Evolutionary conservation across 345 rosid species (phyloP), one percentile per base, ranked within the genome.

Genomic region (Aegle marmelos): DNA sequence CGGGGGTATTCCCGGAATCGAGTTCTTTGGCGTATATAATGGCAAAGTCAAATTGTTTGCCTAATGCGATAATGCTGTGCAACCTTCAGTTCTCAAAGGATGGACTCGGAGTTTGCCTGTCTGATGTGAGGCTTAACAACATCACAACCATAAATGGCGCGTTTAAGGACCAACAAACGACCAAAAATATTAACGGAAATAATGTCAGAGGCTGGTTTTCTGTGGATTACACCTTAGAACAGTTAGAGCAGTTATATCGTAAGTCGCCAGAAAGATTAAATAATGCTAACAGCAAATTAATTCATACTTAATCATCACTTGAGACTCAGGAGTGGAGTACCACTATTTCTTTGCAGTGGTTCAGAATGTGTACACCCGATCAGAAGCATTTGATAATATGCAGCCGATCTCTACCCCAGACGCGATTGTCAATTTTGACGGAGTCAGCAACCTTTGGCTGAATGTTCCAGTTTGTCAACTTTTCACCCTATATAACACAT

Each of bases 1-100:
- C 98, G 0, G 97, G 99, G 67, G 68, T 91, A 16, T 90, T 91
- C 75, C 99, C 99, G 0, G 95, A 92, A 77, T 91, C 94, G 0
- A 85, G 90, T n/a, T 41, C 67, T 33, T 73, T 66, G 19, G 97
- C 97, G 1, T 83, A 74, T 9, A 80, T 80, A 50, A 78, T 89
- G 85, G 89, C 88, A 9, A 16, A 75, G 10, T 34, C 81, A 0
- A 57, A 85, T 2, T 83, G 87, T 79, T 16, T 81, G 1, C 54
- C 86, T 1, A 83, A 79, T 1, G 68, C 87, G 74, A 81, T 88
- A 63, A 3, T 93, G 80, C 79, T 83, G 59, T 93, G 99, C 85
- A 90, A 82, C 80, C 85, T 93, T 39, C 98, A 95, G 66, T 34
- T 95, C 33, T 88, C 95, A 22, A 88, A 89, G 78, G 98, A 95